Evolutionary conservation across 1,284 basidiomycete species (phyloP), one percentile per base, ranked within the genome.

Genomic region (Trametes pubescens): DNA sequence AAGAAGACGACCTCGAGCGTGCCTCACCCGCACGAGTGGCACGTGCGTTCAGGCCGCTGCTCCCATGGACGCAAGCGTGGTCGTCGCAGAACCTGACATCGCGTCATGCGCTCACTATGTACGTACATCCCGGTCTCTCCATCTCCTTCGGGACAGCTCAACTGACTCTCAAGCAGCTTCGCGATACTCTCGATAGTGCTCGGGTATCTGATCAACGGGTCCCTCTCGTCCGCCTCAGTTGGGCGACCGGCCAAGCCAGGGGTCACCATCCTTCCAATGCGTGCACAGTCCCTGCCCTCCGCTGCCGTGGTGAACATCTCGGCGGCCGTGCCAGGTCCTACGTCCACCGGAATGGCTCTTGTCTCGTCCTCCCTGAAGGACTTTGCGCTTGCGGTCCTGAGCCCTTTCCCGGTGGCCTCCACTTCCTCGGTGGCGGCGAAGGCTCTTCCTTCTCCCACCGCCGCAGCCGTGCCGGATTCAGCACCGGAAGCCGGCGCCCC

Each of bases 141-240:
- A 32, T 48, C 40, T 52, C 10, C 35, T 32, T 24, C 10, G 1
- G 35, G 29, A 24, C 35, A 34, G 22, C 40, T 7, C 18, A 57
- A 35, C 67, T 65, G 69, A 44, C 38, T 40, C 32, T 1, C 32
- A 32, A 59, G 10, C 71, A 91, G 90, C 54, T 82, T 91, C 64
- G 87, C 88, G 0, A 74, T 91, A 55, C 75, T 91, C 64, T 89
- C 88, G 40, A 78, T 91, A 44, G 80, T 91, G n/a, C 77, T 90
- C 58, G 87, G 88, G 14, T 85, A 88, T 65, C 79, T 86, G 10
- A 82, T 88, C 69, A 87, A 88, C 64, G 82, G 84, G 4, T 66
- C 54, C n/a, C 55, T 58, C 13, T 65, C 44, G 22, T 52, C 61
- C 7, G 22, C 58, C 10, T 40, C 53, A 35, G 43, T 46, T n/a